A percentile compares a stretch with the other conserved stretches of the same genome.
Evolutionary conservation across 495 filamentous ascomycete species (phyloP).

Genomic region (Copromyces sp.): DNA sequence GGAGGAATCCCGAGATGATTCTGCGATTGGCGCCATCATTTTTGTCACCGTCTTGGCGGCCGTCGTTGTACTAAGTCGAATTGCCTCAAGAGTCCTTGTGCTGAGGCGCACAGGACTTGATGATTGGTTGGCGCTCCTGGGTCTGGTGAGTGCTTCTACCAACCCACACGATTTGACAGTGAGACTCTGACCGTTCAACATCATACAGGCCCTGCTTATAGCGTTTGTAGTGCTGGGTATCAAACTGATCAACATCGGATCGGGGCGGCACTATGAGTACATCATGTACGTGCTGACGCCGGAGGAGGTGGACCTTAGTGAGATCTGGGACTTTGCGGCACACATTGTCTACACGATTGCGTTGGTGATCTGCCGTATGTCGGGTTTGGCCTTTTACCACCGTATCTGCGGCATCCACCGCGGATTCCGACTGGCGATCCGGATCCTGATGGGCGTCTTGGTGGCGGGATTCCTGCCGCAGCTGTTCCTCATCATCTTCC

Average conservation of each 20-base stretch:
- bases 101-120: constrained; percentile 27
- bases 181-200: neutral
- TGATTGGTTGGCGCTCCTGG: constrained; percentile 27
- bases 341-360: constrained; percentile 40
- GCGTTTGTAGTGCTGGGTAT: constrained; percentile 29
- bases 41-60: constrained; percentile 28
- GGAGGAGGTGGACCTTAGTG: constrained; percentile 24
- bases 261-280: constrained; percentile 37
- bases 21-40: constrained; percentile 32
- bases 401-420: constrained; percentile 27
- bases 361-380: constrained; percentile 35
- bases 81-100: constrained; percentile 27
- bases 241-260: constrained; percentile 34
- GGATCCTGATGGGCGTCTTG: constrained; percentile 24
- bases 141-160: constrained; percentile 20
- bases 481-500: constrained; percentile 36
- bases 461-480: constrained; percentile 31
- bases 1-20: constrained; percentile 27
- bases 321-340: constrained; percentile 35
- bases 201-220: constrained; percentile 21
- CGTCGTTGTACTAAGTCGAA: constrained; percentile 21
- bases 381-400: constrained; percentile 39
- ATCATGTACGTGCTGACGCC: constrained; percentile 35
- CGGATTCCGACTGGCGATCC: constrained; percentile 26
- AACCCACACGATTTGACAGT: neutral